These are phyloP conservation scores for Debaryomycetaceae sp. DNA, from an alignment of 1,139 yeast species.

Conservation along the genomic window DNA sequence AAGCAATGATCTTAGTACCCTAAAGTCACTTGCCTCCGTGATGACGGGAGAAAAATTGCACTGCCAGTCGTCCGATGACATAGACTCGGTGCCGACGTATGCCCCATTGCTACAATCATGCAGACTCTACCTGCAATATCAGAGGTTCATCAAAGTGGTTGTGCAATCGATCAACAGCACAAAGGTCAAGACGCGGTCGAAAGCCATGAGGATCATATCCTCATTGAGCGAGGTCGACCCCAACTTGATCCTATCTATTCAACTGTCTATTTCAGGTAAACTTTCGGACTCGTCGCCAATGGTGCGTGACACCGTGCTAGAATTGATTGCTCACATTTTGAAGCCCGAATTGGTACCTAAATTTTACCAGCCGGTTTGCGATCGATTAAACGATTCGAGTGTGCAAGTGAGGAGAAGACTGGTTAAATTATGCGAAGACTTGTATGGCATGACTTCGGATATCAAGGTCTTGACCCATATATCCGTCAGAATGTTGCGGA, in stretches of 20 bases:
- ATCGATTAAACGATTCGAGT: constrained; percentile 55
- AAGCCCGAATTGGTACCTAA: constrained; percentile 43
- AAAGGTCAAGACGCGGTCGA: constrained; percentile 58
- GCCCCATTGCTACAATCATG: constrained; percentile 1
- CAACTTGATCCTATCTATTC: constrained; percentile 48
- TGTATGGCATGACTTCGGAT: constrained; percentile 36
- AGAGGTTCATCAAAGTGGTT: constrained; percentile 48
- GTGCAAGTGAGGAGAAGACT: constrained; percentile 62
- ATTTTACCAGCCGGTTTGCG: constrained; percentile 48
- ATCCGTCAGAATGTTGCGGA: constrained; percentile 45
- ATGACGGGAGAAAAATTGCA: too few relatives aligned
- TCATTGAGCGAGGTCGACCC: constrained; percentile 47
- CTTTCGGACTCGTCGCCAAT: constrained; percentile 61
- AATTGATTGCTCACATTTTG: constrained; percentile 54
- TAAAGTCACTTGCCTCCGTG: too few relatives aligned
- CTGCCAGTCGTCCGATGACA: too few relatives aligned
- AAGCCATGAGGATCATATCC: constrained; percentile 57
- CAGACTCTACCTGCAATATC: constrained; percentile 39
- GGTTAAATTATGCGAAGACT: constrained; percentile 44
- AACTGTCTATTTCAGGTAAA: constrained; percentile 46
- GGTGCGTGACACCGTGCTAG: constrained; percentile 74
- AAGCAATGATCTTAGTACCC: too few relatives aligned
- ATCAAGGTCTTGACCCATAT: constrained; percentile 37
- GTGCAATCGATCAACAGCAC: constrained; percentile 45
- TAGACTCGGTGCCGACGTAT: too few relatives aligned